A percentile compares a stretch with the other conserved stretches of the same genome.
Evolutionary conservation across 2,329 filamentous ascomycete genomes (phyloP).

Genomic region (Penicillium sp.): DNA sequence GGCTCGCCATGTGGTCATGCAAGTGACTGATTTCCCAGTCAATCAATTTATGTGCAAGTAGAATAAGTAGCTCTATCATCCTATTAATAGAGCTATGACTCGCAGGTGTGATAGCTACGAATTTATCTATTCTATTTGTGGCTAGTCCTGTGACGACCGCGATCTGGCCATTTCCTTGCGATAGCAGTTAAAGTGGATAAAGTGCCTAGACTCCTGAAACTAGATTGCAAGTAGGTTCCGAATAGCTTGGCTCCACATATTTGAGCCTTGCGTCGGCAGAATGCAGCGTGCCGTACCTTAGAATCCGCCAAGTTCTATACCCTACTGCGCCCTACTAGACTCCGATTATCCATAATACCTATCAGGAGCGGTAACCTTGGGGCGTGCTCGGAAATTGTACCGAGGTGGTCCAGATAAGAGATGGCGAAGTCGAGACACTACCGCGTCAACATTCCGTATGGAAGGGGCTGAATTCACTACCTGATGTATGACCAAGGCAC

Average conservation of each 20-base stretch:
- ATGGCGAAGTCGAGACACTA: background rate
- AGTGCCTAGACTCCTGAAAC: background rate
- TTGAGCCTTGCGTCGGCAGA: constrained; percentile 13
- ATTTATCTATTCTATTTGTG: background rate
- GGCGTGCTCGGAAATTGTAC: background rate
- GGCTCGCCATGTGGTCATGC: background rate
- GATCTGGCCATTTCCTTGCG: background rate
- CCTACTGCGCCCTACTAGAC: background rate
- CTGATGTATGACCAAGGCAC: background rate
- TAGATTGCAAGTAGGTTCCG: background rate
- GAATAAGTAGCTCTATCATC: background rate
- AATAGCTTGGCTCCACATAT: constrained; percentile 5
- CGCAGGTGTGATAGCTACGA: no score
- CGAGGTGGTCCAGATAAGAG: background rate
- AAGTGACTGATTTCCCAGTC: background rate
- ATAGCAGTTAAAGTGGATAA: no score
- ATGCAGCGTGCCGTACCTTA: constrained; percentile 12
- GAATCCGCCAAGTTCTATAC: constrained; percentile 1
- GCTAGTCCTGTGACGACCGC: background rate
- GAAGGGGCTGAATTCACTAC: background rate
- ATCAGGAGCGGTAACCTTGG: background rate
- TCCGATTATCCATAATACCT: background rate
- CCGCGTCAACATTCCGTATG: constrained; percentile 6
- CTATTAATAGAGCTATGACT: background rate
- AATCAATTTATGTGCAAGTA: background rate